A percentile compares a stretch with the other conserved stretches of the same genome.
These are phyloP conservation scores for Emergomyces orientalis DNA, from an alignment of 2,329 filamentous ascomycete genomes.

Conservation along the genomic window DNA sequence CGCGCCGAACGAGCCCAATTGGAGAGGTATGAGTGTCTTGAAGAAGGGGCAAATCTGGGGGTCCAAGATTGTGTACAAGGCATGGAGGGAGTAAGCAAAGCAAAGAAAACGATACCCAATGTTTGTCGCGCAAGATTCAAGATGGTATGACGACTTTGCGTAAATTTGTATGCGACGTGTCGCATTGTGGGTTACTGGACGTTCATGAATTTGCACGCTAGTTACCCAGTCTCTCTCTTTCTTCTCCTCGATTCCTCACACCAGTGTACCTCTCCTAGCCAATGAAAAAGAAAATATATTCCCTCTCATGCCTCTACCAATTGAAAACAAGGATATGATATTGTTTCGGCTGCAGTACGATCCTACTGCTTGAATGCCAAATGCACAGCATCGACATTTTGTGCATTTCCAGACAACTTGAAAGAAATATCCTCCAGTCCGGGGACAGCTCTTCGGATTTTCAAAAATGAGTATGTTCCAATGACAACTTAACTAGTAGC, in stretches of 20 bases:
- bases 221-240: not conserved
- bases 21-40: slow-evolving; percentile 67
- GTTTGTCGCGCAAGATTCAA: not conserved
- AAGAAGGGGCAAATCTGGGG: slow-evolving; percentile 82
- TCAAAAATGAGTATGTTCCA: not conserved
- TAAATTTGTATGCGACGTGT: not conserved
- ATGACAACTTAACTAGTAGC: not conserved
- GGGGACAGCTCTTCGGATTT: not conserved
- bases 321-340: not conserved
- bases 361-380: not conserved
- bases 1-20: slow-evolving; percentile 70
- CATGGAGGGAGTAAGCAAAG: slow-evolving; percentile 57
- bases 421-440: not conserved
- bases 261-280: too few relatives aligned
- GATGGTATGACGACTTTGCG: not conserved
- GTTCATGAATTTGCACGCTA: not conserved
- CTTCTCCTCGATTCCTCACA: not conserved
- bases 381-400: not conserved
- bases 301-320: not conserved
- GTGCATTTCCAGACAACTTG: not conserved
- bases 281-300: not conserved
- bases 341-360: not conserved
- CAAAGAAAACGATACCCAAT: not conserved
- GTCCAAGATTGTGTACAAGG: slow-evolving; percentile 69
- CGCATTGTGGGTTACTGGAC: not conserved